Conservation (phyloP, 1,139 yeast genomes). For the Hemisphaericaspora subhashii region DNA sequence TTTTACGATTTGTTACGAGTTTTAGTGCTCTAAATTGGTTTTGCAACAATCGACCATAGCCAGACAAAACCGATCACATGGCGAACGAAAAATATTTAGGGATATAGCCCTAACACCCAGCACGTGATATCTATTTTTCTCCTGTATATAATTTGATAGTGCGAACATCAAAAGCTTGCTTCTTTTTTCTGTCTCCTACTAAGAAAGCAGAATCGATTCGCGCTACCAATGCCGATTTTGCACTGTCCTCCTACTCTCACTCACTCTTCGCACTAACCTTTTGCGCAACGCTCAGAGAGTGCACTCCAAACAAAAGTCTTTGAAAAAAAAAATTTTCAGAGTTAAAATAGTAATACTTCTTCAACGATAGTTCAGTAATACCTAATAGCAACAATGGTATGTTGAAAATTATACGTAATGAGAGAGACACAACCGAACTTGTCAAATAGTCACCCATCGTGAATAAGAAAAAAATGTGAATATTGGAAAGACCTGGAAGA, state of each 20-base stretch:
- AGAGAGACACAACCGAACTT: slow-evolving; percentile 1
- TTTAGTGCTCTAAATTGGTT: not conserved
- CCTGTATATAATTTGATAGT: not conserved
- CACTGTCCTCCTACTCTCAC: not conserved
- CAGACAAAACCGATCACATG: no score
- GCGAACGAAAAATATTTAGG: slow-evolving; percentile 3
- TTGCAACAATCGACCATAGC: no score
- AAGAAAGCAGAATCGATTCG: no score
- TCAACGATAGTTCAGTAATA: slow-evolving; percentile 4
- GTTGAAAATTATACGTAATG: slow-evolving; percentile 7
- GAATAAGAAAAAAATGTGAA: no score
- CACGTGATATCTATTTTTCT: slow-evolving; percentile 2
- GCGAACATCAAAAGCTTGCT: no score
- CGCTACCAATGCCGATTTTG: not conserved
- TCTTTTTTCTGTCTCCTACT: no score
- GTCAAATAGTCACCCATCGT: not conserved
- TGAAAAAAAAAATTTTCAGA: slow-evolving; percentile 9
- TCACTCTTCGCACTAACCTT: slow-evolving; percentile 1
- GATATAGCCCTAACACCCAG: slow-evolving; percentile 7
- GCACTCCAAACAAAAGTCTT: slow-evolving; percentile 4
- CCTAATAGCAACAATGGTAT: slow-evolving; percentile 18
- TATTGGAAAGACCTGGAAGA: no score
- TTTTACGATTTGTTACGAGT: no score
- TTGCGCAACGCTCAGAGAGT: not conserved
- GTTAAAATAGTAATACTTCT: not conserved